These are phyloP conservation scores for Quercus tomentella DNA, from an alignment of 331 rosid species.

Conservation along the genomic window DNA sequence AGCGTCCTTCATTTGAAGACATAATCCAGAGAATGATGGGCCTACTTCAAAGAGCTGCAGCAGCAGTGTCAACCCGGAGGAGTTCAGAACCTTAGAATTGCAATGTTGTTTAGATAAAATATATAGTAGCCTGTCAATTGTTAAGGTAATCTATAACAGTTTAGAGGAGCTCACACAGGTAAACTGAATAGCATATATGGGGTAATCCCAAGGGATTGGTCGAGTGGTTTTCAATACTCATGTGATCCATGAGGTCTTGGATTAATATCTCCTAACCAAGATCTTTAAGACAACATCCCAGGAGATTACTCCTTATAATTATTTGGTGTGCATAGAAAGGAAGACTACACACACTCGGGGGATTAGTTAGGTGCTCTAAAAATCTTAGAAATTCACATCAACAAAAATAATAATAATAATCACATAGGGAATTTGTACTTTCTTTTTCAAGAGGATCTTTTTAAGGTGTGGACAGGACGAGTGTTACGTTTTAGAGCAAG, in stretches of 20 bases:
- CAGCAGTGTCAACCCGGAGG: conserved; percentile 30
- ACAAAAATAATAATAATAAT: too few species aligned
- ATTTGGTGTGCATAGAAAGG: too few species aligned
- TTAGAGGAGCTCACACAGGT: background rate
- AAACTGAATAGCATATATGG: conserved; percentile 1
- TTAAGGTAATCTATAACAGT: conserved; percentile 1
- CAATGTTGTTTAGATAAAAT: background rate
- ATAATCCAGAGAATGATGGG: conserved; percentile 44
- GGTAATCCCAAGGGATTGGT: too few species aligned
- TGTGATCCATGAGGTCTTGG: too few species aligned
- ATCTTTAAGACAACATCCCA: too few species aligned
- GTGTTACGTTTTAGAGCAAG: background rate
- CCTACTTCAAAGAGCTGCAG: conserved; percentile 31
- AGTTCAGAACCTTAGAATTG: conserved; percentile 32
- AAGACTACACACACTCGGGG: too few species aligned
- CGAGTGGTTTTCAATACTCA: too few species aligned
- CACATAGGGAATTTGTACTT: background rate
- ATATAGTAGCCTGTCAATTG: background rate
- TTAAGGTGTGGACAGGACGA: background rate
- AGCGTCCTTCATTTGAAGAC: conserved; percentile 74
- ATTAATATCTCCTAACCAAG: too few species aligned
- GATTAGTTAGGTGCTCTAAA: too few species aligned
- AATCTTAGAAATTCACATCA: too few species aligned
- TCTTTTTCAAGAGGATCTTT: background rate
- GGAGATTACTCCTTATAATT: too few species aligned